phyloP scores from a whole-genome alignment of 768 basidiomycete species.

The Podaxis pistillaris region DNA sequence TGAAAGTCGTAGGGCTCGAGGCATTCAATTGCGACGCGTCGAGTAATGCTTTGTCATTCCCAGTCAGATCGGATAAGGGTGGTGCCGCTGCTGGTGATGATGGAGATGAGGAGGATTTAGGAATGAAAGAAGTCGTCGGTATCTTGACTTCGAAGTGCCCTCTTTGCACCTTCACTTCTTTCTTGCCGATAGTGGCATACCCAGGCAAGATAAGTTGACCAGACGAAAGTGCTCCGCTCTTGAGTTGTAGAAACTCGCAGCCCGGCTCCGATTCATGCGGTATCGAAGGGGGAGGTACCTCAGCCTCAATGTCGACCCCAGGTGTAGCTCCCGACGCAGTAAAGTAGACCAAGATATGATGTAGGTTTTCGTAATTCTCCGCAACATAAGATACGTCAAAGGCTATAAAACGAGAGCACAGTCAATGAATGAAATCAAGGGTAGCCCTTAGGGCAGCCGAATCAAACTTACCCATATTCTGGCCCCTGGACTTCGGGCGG shows the following conservation, averaged over 20 bases:
- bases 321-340: conserved; percentile 49
- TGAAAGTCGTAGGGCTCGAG: conserved; percentile 61
- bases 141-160: conserved; percentile 76
- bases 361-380: conserved; percentile 86
- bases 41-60: conserved; percentile 43
- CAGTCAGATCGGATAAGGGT: conserved; percentile 18
- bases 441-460: neutral
- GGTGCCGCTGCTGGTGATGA: conserved; percentile 18
- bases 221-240: conserved; percentile 56
- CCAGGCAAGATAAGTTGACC: conserved; percentile 56
- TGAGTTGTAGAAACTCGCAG: conserved; percentile 57
- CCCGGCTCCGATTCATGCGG: conserved; percentile 39
- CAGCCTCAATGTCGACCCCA: conserved; percentile 59
- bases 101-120: neutral
- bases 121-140: conserved; percentile 23
- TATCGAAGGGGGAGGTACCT: conserved; percentile 53
- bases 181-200: conserved; percentile 56
- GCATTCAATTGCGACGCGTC: conserved; percentile 65
- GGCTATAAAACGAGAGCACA: conserved; percentile 20
- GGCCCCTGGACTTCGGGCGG: conserved; percentile 20
- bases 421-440: conserved; percentile 3
- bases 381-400: conserved; percentile 53
- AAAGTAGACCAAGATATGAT: conserved; percentile 75
- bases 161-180: conserved; percentile 53
- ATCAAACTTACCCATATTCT: conserved; percentile 19